Evolutionary conservation across 768 basidiomycete genomes (phyloP).

Genomic region (Calvatia gigantea): DNA sequence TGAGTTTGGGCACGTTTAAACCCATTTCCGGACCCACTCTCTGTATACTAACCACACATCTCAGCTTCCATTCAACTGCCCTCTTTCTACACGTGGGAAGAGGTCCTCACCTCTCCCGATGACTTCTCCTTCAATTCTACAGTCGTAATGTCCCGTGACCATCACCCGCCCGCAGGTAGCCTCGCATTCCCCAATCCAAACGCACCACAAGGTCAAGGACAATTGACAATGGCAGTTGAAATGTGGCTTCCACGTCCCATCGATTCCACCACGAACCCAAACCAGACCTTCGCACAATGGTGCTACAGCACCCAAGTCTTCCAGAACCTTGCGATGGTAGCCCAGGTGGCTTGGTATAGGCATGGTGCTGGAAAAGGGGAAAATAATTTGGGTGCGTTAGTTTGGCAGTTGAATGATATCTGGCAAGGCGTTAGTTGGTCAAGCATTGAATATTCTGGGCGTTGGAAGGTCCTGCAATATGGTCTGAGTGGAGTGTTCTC

Average conservation of each 20-base stretch:
- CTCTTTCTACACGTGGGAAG: slow-evolving; percentile 59
- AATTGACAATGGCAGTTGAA: slow-evolving; percentile 50
- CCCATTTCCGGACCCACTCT: not conserved
- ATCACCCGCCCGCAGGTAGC: slow-evolving; percentile 50
- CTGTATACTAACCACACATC: not conserved
- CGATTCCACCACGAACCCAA: slow-evolving; percentile 41
- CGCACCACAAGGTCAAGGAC: slow-evolving; percentile 45
- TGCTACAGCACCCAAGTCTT: slow-evolving; percentile 61
- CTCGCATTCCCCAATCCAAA: slow-evolving; percentile 56
- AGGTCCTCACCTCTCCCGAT: slow-evolving; percentile 44
- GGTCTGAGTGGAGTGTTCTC: slow-evolving; percentile 40
- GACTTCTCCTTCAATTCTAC: slow-evolving; percentile 59
- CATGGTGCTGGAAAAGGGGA: slow-evolving; percentile 55
- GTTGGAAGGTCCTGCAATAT: slow-evolving; percentile 60
- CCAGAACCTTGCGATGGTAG: slow-evolving; percentile 56
- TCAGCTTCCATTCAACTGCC: slow-evolving; percentile 61
- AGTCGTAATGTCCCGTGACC: slow-evolving; percentile 51
- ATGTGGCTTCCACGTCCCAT: slow-evolving; percentile 53
- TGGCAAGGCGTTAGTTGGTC: slow-evolving; percentile 61
- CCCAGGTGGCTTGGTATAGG: slow-evolving; percentile 58
- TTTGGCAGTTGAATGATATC: slow-evolving; percentile 61
- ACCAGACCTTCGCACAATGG: slow-evolving; percentile 62
- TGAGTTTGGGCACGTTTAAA: slow-evolving; percentile 46
- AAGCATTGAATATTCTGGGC: slow-evolving; percentile 51
- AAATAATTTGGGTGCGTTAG: slow-evolving; percentile 55